phyloP scores from a whole-genome alignment of 2,329 filamentous ascomycete species.

The Ilyonectria sp. region DNA sequence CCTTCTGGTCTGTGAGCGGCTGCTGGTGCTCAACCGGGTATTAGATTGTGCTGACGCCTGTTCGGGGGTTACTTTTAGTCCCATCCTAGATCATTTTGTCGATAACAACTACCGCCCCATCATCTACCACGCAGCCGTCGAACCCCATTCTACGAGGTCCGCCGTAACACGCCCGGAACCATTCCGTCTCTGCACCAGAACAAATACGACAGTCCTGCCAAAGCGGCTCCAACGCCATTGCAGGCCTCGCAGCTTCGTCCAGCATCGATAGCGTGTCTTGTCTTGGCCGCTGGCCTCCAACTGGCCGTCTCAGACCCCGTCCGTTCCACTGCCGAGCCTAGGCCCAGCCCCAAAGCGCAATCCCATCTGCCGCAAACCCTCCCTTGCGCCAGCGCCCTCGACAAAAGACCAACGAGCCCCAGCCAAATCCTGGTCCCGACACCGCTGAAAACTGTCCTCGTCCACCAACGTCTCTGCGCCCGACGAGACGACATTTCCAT shows the following conservation, averaged over 20 bases:
- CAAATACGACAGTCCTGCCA: background rate
- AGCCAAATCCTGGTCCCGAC: slow-evolving; percentile 29
- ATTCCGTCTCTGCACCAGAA: slow-evolving; percentile 1
- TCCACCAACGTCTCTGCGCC: slow-evolving; percentile 17
- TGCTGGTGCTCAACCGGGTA: slow-evolving; percentile 26
- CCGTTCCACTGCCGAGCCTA: slow-evolving; percentile 31
- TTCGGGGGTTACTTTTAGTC: slow-evolving; percentile 19
- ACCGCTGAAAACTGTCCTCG: slow-evolving; percentile 35
- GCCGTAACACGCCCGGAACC: background rate
- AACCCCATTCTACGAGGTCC: background rate
- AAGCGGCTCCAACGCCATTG: slow-evolving; percentile 2
- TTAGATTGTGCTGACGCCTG: slow-evolving; percentile 24
- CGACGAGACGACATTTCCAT: slow-evolving; percentile 15
- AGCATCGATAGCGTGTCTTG: slow-evolving; percentile 28
- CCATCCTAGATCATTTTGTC: slow-evolving; percentile 23
- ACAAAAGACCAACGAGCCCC: slow-evolving; percentile 24
- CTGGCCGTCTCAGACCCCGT: slow-evolving; percentile 25
- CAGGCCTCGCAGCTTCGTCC: slow-evolving; percentile 5
- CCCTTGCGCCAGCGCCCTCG: slow-evolving; percentile 29
- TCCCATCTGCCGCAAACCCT: slow-evolving; percentile 30
- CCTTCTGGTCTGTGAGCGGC: slow-evolving; percentile 27
- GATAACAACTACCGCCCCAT: slow-evolving; percentile 23
- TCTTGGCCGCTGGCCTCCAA: slow-evolving; percentile 17
- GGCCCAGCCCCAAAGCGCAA: slow-evolving; percentile 23
- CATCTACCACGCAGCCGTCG: background rate